These are phyloP conservation scores for Penicillium antarcticum DNA, from an alignment of 495 filamentous ascomycete genomes.

Conservation along the genomic window DNA sequence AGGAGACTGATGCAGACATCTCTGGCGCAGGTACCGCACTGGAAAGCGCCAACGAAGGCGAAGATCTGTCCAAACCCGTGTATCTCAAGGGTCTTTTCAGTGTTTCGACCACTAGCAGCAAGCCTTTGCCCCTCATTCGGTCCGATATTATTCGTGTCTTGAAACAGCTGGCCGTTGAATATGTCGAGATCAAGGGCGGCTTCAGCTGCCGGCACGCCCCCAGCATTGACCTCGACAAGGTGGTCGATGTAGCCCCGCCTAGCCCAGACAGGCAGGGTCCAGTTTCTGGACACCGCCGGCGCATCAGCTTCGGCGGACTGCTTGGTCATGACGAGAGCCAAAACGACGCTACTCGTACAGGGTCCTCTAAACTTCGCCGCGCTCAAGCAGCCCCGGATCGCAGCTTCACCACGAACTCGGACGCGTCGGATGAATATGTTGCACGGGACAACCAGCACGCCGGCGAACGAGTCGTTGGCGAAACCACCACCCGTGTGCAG, in stretches of 20 bases:
- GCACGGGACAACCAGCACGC: constrained; percentile 37
- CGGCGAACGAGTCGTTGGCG: constrained; percentile 59
- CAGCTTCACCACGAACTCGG: constrained; percentile 72
- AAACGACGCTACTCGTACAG: constrained; percentile 31
- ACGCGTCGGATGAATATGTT: constrained; percentile 71
- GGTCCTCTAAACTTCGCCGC: constrained; percentile 30
- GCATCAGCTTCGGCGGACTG: constrained; percentile 79
- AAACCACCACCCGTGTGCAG: constrained; percentile 83
- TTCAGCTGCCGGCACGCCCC: constrained; percentile 87
- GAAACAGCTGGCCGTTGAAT: constrained; percentile 82
- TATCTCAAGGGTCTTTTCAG: constrained; percentile 98
- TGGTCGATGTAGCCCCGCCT: constrained; percentile 53
- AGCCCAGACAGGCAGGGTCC: constrained; percentile 53
- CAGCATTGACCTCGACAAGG: constrained; percentile 81
- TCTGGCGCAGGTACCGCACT: constrained; percentile 44
- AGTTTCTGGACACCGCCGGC: constrained; percentile 59
- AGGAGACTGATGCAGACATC: constrained; percentile 70
- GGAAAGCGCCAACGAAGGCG: constrained; percentile 54
- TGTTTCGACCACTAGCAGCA: constrained; percentile 92
- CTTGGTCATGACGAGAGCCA: constrained; percentile 57
- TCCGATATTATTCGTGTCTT: constrained; percentile 90
- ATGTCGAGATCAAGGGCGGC: constrained; percentile 86
- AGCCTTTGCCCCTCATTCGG: constrained; percentile 78
- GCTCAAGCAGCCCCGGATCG: constrained; percentile 55
- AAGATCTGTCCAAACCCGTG: constrained; percentile 75